Evolutionary conservation across 116 monocot genomes (phyloP), one percentile per base, ranked within the genome.

Genomic region (Phalaenopsis hybrid): DNA sequence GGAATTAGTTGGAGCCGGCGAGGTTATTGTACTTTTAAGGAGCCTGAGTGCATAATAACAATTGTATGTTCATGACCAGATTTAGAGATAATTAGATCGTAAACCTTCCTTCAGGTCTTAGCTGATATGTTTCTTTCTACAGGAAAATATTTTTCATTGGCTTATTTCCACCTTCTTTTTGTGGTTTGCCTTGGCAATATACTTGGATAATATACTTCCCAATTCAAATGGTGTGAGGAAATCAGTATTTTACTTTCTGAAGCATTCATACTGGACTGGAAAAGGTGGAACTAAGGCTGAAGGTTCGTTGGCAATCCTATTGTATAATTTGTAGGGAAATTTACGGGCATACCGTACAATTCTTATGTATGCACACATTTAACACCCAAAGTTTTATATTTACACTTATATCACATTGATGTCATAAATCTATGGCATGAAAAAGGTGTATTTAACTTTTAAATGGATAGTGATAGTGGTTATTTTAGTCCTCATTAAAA

Each of bases 201-300:
- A 96, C 83, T 87, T 94, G 18, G 94, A 96, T 79, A 94, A 96
- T 76, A 89, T 96, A 74, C 61, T 94, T 80, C 92, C 94, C 45
- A 91, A 96, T 79, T 68, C 88, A 74, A 90, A 86, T 84, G 96
- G 96, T 73, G 91, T 96, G 72, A 92, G 96, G 41, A 96, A 96
- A 87, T 84, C 96, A 57, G 8, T 87, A 0, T 85, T 92, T 79
- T 96, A 94, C 77, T 96, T 96, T 86, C 46, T 94, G 80, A 88
- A 82, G 65, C 91, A 87, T 81, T 90, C 89, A 51, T 96, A 94
- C 82, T 96, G 94, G 96, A 92, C 87, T 25, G 96, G 96, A 18
- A 90, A 85, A 59, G 96, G 91, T 75, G 96, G 94, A 72, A 86
- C 83, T 79, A 94, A 90, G 69, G 89, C 86, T 25, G 85, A 92